Evolutionary conservation across 495 filamentous ascomycete genomes (phyloP), one percentile per base, ranked within the genome.

Genomic region (Aspergillus sclerotiicarbonarius): DNA sequence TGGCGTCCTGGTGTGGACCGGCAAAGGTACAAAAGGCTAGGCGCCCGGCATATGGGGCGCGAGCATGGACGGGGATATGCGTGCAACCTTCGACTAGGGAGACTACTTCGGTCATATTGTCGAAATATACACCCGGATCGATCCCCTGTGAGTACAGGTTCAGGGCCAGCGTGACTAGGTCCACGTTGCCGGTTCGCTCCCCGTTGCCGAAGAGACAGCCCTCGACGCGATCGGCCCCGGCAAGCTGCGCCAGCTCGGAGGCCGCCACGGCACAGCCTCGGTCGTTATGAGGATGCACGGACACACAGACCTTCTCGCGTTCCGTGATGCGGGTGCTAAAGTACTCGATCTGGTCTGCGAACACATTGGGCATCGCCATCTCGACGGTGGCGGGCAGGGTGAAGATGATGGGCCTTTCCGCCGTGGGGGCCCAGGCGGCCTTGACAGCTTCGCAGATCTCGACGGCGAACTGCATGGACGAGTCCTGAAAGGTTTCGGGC

Each of bases 71-170:
- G 8, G 89, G 89, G 53, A 96, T 93, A 74, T 92, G 90, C 73
- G 87, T 95, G 73, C 84, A 86, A 56, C 83, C 79, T 71, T 95
- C 92, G 9, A 95, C 90, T 8, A 87, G 77, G 69, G 89, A 81
- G 60, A 92, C 90, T 61, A 95, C 84, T 29, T 73, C 77, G 57
- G 83, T 84, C 41, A 96, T 82, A 68, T 95, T 84, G 0, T 87
- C 90, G 67, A 96, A 93, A 73, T 95, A 87, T 60, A 95, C 82
- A 1, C 84, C 62, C 3, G 90, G 91, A 59, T 90, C 78, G 54
- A 94, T 84, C 32, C 91, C 91, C 70, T 95, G 91, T 0, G 88
- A 94, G 67, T 94, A 95, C 33, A 95, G 87, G 67, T 96, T 96
- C 48, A 96, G 74, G 16, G 87, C 91, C 30, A 96, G 78, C 5